Conservation (phyloP, 257 asterid genomes). For the Solanum pennellii region DNA sequence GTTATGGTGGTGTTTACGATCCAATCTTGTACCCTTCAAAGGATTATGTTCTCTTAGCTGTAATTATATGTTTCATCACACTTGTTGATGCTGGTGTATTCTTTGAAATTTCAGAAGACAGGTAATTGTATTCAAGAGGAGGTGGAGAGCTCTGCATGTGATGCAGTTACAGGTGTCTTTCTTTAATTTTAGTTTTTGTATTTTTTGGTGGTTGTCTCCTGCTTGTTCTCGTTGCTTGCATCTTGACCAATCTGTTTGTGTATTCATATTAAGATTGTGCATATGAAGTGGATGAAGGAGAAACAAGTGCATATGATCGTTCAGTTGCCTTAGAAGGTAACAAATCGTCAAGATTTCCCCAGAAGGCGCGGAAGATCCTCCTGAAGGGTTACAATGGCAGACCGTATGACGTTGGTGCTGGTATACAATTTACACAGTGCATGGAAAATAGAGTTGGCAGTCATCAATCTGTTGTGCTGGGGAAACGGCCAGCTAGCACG, state of each 20-base stretch:
- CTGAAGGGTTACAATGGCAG: slow-evolving; percentile 46
- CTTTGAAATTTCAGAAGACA: slow-evolving; percentile 37
- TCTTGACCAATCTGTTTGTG: slow-evolving; percentile 3
- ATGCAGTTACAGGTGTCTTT: slow-evolving; percentile 52
- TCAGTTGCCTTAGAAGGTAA: slow-evolving; percentile 41
- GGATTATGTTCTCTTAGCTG: background rate
- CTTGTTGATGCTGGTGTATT: background rate
- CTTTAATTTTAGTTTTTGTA: background rate
- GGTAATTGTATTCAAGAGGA: slow-evolving; percentile 55
- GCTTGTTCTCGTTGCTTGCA: slow-evolving; percentile 1
- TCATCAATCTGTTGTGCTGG: slow-evolving; percentile 41
- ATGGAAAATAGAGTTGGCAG: slow-evolving; percentile 43
- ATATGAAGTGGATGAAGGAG: slow-evolving; percentile 75
- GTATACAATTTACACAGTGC: slow-evolving; percentile 37
- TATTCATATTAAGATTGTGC: slow-evolving; percentile 46
- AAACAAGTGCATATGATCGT: slow-evolving; percentile 49
- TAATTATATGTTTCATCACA: background rate
- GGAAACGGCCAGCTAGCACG: slow-evolving; percentile 65
- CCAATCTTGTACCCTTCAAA: background rate
- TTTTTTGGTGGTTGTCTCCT: background rate
- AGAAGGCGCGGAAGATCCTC: slow-evolving; percentile 52
- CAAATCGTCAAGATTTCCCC: slow-evolving; percentile 53
- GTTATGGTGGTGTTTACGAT: background rate
- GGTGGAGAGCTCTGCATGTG: slow-evolving; percentile 70
- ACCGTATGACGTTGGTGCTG: slow-evolving; percentile 42